These are phyloP conservation scores for Fusarium piperis DNA, from an alignment of 2,329 filamentous ascomycete species.

Conservation along the genomic window DNA sequence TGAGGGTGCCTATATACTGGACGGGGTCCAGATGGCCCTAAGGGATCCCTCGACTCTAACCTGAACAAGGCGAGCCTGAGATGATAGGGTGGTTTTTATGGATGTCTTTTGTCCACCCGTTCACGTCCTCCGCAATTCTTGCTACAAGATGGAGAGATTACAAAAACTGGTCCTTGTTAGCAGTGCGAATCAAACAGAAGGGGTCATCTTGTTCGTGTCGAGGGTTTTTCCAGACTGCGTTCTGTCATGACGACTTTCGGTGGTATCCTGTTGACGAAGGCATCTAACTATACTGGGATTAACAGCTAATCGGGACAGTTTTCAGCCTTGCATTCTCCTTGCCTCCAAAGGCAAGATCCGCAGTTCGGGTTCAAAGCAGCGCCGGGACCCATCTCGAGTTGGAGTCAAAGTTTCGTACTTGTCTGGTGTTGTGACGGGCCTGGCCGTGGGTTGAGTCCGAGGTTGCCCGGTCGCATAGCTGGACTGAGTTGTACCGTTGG, in stretches of 20 bases:
- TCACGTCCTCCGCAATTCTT: conserved; percentile 68
- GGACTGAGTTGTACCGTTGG: conserved; percentile 32
- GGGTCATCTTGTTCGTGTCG: conserved; percentile 49
- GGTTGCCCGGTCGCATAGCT: conserved; percentile 22
- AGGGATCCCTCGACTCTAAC: conserved; percentile 57
- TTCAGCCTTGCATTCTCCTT: conserved; percentile 14
- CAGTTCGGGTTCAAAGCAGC: conserved; percentile 40
- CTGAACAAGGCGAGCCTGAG: conserved; percentile 56
- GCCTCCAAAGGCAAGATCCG: background rate
- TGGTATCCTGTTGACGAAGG: conserved; percentile 31
- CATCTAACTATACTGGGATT: conserved; percentile 14
- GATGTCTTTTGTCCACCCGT: conserved; percentile 93
- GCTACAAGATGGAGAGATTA: conserved; percentile 72
- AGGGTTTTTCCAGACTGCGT: conserved; percentile 14
- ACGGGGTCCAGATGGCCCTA: conserved; percentile 37
- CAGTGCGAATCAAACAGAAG: conserved; percentile 85
- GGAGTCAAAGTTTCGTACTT: conserved; percentile 94
- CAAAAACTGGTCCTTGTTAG: conserved; percentile 96
- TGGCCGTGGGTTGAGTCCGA: conserved; percentile 3
- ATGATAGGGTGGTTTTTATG: conserved; percentile 85
- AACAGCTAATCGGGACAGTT: conserved; percentile 21
- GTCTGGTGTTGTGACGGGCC: conserved; percentile 62
- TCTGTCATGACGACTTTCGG: conserved; percentile 30
- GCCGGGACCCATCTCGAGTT: conserved; percentile 88
- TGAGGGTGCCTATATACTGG: conserved; percentile 40